Conservation (phyloP, 2,329 filamentous ascomycete genomes). For the Knufia petricola region DNA sequence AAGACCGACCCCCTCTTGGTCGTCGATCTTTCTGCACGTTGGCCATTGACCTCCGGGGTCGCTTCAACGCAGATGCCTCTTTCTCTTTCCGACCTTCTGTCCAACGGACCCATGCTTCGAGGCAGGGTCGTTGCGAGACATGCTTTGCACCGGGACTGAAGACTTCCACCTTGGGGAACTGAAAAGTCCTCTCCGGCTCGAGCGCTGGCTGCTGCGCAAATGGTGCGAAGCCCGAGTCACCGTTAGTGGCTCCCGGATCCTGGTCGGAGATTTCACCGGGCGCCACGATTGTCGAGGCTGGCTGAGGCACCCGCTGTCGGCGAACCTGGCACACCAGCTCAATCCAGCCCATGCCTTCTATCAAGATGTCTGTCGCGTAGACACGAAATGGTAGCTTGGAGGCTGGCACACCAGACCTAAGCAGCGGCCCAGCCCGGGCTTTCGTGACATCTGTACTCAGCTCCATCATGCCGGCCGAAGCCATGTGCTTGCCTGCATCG, state of each 20-base stretch:
- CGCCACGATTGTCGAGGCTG: slow-evolving; percentile 21
- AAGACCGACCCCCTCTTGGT: background rate
- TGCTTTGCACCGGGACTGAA: slow-evolving; percentile 79
- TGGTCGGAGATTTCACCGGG: background rate
- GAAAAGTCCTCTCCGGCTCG: slow-evolving; percentile 23
- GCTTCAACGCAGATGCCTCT: slow-evolving; percentile 40
- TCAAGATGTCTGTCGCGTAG: slow-evolving; percentile 69
- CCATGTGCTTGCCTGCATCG: slow-evolving; percentile 43
- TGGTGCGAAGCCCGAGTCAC: slow-evolving; percentile 7
- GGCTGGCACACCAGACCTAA: slow-evolving; percentile 48
- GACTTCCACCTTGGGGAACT: slow-evolving; percentile 68
- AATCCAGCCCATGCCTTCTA: slow-evolving; percentile 90
- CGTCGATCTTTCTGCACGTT: slow-evolving; percentile 36
- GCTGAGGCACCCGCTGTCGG: slow-evolving; percentile 35
- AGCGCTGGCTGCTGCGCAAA: slow-evolving; percentile 12
- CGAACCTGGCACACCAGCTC: slow-evolving; percentile 78
- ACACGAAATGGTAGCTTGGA: slow-evolving; percentile 63
- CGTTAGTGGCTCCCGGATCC: slow-evolving; percentile 9
- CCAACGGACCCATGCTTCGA: slow-evolving; percentile 13
- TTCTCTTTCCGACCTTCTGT: slow-evolving; percentile 41
- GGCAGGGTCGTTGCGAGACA: slow-evolving; percentile 34
- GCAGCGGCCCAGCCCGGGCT: slow-evolving; percentile 63
- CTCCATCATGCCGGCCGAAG: slow-evolving; percentile 63
- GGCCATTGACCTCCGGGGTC: slow-evolving; percentile 57
- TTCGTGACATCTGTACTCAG: slow-evolving; percentile 78